These are phyloP conservation scores for Davidsoniella eucalypti DNA, from an alignment of 2,329 filamentous ascomycete genomes.

Conservation along the genomic window DNA sequence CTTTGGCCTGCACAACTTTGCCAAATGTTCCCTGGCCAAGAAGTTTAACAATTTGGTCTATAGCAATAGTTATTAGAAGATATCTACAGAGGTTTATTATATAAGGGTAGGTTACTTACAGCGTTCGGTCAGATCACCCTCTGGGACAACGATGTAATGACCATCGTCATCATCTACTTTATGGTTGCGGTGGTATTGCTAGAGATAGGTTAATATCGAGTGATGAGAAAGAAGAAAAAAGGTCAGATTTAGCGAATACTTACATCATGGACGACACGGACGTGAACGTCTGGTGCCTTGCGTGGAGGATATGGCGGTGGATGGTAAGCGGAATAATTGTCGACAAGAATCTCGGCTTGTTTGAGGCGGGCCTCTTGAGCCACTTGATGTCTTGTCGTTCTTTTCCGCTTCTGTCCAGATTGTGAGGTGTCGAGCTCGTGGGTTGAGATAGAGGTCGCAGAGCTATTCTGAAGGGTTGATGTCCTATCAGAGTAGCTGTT, in stretches of 20 bases:
- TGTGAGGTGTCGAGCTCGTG: slow-evolving; percentile 47
- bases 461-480: slow-evolving; percentile 68
- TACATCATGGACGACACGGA: slow-evolving; percentile 47
- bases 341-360: slow-evolving; percentile 52
- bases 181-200: slow-evolving; percentile 34
- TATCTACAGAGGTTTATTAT: not conserved
- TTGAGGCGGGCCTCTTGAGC: slow-evolving; percentile 68
- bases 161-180: slow-evolving; percentile 94
- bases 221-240: not conserved
- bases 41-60: slow-evolving; percentile 76
- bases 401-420: slow-evolving; percentile 78
- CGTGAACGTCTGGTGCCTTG: slow-evolving; percentile 67
- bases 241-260: slow-evolving; percentile 19
- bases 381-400: slow-evolving; percentile 56
- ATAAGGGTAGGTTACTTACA: slow-evolving; percentile 36
- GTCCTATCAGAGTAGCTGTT: slow-evolving; percentile 65
- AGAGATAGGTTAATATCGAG: not conserved
- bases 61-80: not conserved
- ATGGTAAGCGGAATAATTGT: slow-evolving; percentile 64
- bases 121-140: slow-evolving; percentile 71
- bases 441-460: slow-evolving; percentile 62
- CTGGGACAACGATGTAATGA: slow-evolving; percentile 85
- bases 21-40: slow-evolving; percentile 96
- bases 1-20: slow-evolving; percentile 88
- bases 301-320: slow-evolving; percentile 78